Evolutionary conservation across 2,329 filamentous ascomycete genomes (phyloP).

Genomic region (Xylaria multiplex): DNA sequence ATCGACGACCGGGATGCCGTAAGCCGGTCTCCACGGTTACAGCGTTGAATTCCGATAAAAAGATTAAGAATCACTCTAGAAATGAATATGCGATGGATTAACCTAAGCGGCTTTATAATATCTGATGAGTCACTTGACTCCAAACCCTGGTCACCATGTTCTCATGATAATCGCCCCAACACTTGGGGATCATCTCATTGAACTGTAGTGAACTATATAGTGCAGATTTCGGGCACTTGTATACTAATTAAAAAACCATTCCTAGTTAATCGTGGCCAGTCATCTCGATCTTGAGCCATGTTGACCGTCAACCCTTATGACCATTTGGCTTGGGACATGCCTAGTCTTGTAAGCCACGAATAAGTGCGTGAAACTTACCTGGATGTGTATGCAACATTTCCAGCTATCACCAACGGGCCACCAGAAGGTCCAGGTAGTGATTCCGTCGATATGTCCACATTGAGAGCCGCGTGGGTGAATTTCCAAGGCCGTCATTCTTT

Average conservation of each 20-base stretch:
- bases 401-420: background rate
- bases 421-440: background rate
- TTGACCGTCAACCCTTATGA: background rate
- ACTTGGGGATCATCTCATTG: background rate
- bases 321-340: background rate
- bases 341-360: background rate
- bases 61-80: background rate
- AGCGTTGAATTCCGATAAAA: no score
- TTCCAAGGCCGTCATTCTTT: background rate
- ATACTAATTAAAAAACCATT: background rate
- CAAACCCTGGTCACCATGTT: background rate
- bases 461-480: background rate
- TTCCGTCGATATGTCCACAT: background rate
- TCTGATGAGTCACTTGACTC: no score
- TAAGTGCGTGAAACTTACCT: background rate
- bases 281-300: background rate
- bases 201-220: background rate
- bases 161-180: background rate
- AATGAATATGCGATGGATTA: background rate
- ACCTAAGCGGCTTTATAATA: background rate
- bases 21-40: no score
- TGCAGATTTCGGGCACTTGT: background rate
- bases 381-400: background rate
- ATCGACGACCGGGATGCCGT: background rate
- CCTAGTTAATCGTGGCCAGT: background rate